A percentile compares a stretch with the other conserved stretches of the same genome.
These are phyloP conservation scores for Tilletia walkeri DNA, from an alignment of 1,284 basidiomycete genomes.

Conservation along the genomic window DNA sequence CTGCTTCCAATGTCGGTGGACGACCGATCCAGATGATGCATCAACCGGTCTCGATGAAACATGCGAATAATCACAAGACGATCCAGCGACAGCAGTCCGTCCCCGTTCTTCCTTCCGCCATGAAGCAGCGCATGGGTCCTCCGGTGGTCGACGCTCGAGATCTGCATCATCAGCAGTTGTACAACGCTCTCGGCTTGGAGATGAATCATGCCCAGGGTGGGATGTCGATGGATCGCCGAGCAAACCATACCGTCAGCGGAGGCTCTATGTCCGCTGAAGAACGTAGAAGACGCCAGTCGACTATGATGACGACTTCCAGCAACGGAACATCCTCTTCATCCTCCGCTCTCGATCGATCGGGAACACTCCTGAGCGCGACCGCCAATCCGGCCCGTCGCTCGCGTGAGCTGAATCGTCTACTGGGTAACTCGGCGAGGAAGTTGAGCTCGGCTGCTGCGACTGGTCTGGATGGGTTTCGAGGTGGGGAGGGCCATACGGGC, in stretches of 20 bases:
- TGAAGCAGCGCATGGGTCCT: background rate
- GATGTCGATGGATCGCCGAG: background rate
- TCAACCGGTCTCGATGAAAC: background rate
- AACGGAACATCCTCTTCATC: constrained; percentile 26
- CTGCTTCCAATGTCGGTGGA: background rate
- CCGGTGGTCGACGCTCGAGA: background rate
- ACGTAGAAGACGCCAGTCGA: constrained; percentile 1
- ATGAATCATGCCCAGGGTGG: constrained; percentile 10
- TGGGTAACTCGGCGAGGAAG: constrained; percentile 31
- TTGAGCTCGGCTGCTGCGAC: constrained; percentile 5
- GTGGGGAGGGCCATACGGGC: background rate
- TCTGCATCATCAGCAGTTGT: background rate
- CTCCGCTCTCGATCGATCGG: constrained; percentile 35
- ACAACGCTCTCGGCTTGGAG: background rate
- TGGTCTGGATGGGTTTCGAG: too few species aligned
- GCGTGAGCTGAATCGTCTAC: constrained; percentile 41
- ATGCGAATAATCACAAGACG: background rate
- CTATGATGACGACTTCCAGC: constrained; percentile 17
- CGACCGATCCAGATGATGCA: background rate
- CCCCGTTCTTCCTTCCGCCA: constrained; percentile 1
- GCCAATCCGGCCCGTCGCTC: constrained; percentile 40
- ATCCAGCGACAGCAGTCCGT: constrained; percentile 10
- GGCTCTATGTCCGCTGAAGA: background rate
- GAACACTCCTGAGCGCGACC: constrained; percentile 39
- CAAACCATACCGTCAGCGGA: constrained; percentile 11